Evolutionary conservation across 192 early-diverging fungal genomes (phyloP).

Genomic region (Piromyces finnis): DNA sequence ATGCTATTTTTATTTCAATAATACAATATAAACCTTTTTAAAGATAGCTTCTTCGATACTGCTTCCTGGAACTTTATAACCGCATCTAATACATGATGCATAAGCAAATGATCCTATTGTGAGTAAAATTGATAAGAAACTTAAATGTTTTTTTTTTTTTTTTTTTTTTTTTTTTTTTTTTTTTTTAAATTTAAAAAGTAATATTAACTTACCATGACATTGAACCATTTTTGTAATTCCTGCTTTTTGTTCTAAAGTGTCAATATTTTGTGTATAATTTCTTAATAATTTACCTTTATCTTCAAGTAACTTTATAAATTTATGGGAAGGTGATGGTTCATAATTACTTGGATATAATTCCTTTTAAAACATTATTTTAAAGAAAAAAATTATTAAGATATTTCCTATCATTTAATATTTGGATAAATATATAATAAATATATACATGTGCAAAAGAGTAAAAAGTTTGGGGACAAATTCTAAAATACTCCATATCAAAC

Average conservation of each 20-base stretch:
- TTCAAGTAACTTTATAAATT: slow-evolving; percentile 53
- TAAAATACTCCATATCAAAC: neutral
- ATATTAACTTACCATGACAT: slow-evolving; percentile 64
- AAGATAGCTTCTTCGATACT: slow-evolving; percentile 68
- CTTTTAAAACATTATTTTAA: no score
- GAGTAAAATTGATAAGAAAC: neutral
- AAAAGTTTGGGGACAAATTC: neutral
- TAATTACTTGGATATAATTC: neutral
- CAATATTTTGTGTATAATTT: slow-evolving; percentile 95
- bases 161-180: no score
- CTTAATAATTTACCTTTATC: slow-evolving; percentile 64
- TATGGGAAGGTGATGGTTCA: neutral
- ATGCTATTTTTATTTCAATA: no score
- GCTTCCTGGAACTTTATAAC: slow-evolving; percentile 50
- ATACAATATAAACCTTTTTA: slow-evolving; percentile 10
- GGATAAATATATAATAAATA: no score
- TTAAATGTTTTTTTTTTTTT: neutral
- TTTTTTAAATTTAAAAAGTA: no score
- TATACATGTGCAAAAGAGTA: neutral
- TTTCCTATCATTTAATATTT: no score
- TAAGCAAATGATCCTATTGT: slow-evolving; percentile 73
- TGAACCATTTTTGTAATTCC: slow-evolving; percentile 67
- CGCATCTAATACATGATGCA: slow-evolving; percentile 74
- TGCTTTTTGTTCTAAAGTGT: slow-evolving; percentile 75
- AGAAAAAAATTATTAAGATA: no score